A percentile compares a stretch with the other conserved stretches of the same genome.
Evolutionary conservation across 2,329 filamentous ascomycete genomes (phyloP).

Genomic region (Sclerotiophoma versabilis): DNA sequence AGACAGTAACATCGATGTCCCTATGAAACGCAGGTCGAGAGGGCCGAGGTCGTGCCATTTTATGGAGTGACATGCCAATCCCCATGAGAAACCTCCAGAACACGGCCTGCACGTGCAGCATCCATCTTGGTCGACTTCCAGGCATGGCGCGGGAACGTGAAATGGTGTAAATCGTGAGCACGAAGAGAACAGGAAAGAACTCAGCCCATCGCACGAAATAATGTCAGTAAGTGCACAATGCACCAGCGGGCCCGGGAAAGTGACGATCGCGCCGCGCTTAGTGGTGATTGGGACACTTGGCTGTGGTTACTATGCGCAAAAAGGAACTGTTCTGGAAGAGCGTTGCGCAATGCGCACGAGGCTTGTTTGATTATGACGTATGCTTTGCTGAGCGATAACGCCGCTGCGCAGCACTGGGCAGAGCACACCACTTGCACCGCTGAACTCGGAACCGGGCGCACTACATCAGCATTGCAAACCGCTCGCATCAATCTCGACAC

Average conservation of each 20-base stretch:
- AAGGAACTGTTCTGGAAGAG: conserved; percentile 11
- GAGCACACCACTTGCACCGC: background rate
- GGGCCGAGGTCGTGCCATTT: conserved; percentile 66
- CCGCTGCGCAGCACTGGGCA: conserved; percentile 2
- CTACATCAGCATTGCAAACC: background rate
- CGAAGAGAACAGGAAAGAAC: background rate
- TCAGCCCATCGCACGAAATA: conserved; percentile 6
- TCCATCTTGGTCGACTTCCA: conserved; percentile 59
- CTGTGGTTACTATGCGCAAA: conserved; percentile 3
- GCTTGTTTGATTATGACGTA: conserved; percentile 12
- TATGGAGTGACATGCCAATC: conserved; percentile 73
- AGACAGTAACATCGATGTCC: conserved; percentile 60
- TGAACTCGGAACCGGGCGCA: background rate
- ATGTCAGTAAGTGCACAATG: conserved; percentile 4
- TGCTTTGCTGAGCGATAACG: conserved; percentile 4
- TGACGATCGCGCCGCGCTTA: conserved; percentile 8
- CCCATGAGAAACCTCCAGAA: conserved; percentile 73
- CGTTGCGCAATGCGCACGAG: background rate
- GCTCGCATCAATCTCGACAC: background rate
- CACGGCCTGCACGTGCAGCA: conserved; percentile 67
- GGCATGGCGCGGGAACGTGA: conserved; percentile 30
- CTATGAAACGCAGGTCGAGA: conserved; percentile 67
- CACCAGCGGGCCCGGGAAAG: conserved; percentile 1
- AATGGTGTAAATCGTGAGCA: too few species aligned
- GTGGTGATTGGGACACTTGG: conserved; percentile 9